These are phyloP conservation scores for Ophiostoma montium DNA, from an alignment of 2,329 filamentous ascomycete genomes.

Conservation along the genomic window DNA sequence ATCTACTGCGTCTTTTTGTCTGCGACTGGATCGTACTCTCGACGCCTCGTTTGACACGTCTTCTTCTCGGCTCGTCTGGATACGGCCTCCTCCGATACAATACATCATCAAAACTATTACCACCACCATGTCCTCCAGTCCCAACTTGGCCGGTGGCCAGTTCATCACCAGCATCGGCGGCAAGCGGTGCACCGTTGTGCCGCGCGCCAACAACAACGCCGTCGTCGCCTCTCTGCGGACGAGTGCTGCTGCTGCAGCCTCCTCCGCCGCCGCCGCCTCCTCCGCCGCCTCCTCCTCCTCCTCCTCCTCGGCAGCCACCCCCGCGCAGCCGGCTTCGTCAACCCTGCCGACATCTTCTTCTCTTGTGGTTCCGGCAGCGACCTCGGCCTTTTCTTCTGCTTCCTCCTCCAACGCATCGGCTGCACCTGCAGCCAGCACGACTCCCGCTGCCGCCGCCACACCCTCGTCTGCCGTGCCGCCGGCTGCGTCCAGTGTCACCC, in stretches of 20 bases:
- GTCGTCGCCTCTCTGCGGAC: slow-evolving; percentile 7
- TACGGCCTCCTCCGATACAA: slow-evolving; percentile 4
- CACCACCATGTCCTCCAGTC: slow-evolving; percentile 27
- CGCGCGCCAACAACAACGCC: slow-evolving; percentile 19
- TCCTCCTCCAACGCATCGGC: too few relatives aligned
- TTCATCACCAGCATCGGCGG: slow-evolving; percentile 35
- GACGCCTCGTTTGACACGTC: too few relatives aligned
- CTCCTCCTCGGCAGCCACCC: not conserved
- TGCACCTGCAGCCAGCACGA: slow-evolving; percentile 4
- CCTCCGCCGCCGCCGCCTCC: slow-evolving; percentile 14
- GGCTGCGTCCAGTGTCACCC: too few relatives aligned
- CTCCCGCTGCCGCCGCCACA: not conserved
- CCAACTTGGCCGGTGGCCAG: slow-evolving; percentile 30
- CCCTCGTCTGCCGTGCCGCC: too few relatives aligned
- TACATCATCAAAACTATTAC: not conserved
- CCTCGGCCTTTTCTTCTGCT: slow-evolving; percentile 11
- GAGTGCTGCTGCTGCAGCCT: slow-evolving; percentile 8
- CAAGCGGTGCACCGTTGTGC: slow-evolving; percentile 40
- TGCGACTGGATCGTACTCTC: slow-evolving; percentile 1
- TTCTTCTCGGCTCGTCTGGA: slow-evolving; percentile 11
- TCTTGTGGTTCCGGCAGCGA: too few relatives aligned
- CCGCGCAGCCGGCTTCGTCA: too few relatives aligned
- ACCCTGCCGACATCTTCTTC: slow-evolving; percentile 11
- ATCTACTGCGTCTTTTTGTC: slow-evolving; percentile 1
- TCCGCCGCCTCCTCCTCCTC: slow-evolving; percentile 18